phyloP scores from a whole-genome alignment of 2,329 filamentous ascomycete species.

The Cytospora chrysosperma region DNA sequence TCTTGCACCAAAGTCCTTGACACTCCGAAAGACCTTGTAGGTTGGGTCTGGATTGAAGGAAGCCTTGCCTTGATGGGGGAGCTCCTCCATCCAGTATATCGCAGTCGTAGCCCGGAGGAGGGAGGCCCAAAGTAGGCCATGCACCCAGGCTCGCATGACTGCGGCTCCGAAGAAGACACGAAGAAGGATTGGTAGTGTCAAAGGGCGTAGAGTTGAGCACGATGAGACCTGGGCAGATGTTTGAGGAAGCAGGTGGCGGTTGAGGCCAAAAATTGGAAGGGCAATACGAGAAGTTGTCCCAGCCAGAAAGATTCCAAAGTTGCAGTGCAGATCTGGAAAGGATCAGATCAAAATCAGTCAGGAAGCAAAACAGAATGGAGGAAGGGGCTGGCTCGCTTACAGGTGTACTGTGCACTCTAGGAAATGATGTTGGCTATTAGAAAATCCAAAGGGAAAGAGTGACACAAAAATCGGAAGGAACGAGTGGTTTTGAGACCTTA shows the following conservation, averaged over 20 bases:
- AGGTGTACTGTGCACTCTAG: neutral
- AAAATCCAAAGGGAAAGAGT: neutral
- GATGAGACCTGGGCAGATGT: neutral
- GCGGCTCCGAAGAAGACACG: neutral
- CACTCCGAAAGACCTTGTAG: conserved; percentile 49
- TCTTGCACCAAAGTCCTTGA: conserved; percentile 44
- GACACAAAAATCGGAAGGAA: neutral
- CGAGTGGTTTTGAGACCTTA: neutral
- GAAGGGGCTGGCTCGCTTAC: neutral
- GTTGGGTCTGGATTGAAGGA: conserved; percentile 43
- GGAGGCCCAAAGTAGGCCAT: conserved; percentile 8
- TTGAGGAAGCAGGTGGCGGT: neutral
- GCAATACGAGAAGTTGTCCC: neutral
- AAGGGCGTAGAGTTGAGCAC: neutral
- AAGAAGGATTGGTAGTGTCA: neutral
- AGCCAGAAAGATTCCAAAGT: neutral
- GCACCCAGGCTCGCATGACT: conserved; percentile 1
- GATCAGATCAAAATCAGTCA: neutral
- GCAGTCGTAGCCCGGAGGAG: conserved; percentile 26
- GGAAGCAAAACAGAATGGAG: neutral
- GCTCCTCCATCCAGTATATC: conserved; percentile 44
- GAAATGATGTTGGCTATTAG: neutral
- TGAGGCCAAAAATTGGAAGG: neutral
- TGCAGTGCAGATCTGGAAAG: neutral
- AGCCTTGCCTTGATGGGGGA: conserved; percentile 47